Base-by-base conservation (phyloP, 139 green algal species). In the Trebouxia sp. region DNA sequence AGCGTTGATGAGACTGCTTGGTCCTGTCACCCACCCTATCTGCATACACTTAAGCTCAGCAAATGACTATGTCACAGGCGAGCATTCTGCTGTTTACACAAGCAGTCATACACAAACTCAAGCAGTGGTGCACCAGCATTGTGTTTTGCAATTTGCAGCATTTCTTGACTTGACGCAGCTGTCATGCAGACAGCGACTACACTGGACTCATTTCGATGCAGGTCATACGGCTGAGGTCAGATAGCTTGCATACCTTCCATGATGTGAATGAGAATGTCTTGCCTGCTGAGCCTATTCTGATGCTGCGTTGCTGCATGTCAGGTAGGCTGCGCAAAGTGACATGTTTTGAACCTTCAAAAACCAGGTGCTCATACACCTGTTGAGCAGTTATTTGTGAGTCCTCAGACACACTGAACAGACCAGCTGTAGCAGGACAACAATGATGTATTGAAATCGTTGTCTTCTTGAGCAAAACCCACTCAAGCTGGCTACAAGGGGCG, bases 211-310 rank as follows among this genome's bases (percentile, higher is more conserved):
- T 17, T 24, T 10, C 32, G 58, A 14, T 10, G 26, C 17, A n/a
- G 50, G 20, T 62, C 17, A 30, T 22, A 22, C 58, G 24, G 24
- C 17, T 70, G 37, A n/a, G 58, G 58, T n/a, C 17, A 62, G 17
- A 62, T 62, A 62, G 20, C 17, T 62, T 14, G 11, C 58, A 5
- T 35, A 95, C 91, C 92, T 97, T 97, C 90, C 92, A 97, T 0
- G 87, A 90, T 3, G 93, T 97, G 82, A 97, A 93, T 30, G 78
- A 89, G 79, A 97, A 97, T 11, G 93, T 97, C 85, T 97, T 97
- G 56, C 92, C 92, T 0, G 93, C 93, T 35, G 84, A 92, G 1
- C 92, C 91, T 55, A 96, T 89, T 15, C 92, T 84, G 7, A 96
- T 83, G 45, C 66, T 78, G 39, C 92, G 87, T 38, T 92, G 78